A percentile compares a stretch with the other conserved stretches of the same genome.
Conservation (phyloP, 2,329 filamentous ascomycete genomes). For the Gyromitra esculenta region DNA sequence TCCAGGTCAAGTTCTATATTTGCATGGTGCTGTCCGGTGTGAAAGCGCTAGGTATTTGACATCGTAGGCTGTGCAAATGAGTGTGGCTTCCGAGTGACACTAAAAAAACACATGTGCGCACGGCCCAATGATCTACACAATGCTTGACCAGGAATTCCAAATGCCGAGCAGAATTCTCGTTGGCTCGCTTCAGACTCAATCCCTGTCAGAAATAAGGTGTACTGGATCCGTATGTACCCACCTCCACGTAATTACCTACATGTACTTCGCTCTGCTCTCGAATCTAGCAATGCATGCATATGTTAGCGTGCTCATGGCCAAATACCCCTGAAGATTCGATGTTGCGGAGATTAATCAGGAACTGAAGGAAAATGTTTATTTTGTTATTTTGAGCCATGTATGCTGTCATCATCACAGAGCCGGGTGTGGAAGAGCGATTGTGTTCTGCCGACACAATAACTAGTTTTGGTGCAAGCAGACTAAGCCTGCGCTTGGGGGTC, state of each 20-base stretch:
- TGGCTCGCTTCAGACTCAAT: conserved; percentile 20
- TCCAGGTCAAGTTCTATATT: conserved; percentile 20
- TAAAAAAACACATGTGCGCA: conserved; percentile 8
- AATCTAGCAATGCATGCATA: conserved; percentile 10
- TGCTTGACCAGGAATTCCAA: conserved; percentile 33
- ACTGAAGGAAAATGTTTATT: neutral
- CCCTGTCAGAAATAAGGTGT: neutral
- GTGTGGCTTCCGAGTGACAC: conserved; percentile 1
- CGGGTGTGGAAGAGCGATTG: neutral
- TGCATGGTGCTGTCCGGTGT: neutral
- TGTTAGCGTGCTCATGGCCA: conserved; percentile 22
- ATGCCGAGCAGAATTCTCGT: conserved; percentile 17
- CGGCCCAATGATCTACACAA: conserved; percentile 12
- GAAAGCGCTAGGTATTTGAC: neutral
- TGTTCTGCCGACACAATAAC: conserved; percentile 1
- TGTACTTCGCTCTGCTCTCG: neutral
- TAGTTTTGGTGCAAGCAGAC: neutral
- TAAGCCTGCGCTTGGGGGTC: neutral
- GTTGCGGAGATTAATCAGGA: conserved; percentile 3
- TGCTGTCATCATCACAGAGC: conserved; percentile 17
- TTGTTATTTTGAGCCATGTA: conserved; percentile 19
- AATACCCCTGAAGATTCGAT: neutral
- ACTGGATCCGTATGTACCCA: neutral
- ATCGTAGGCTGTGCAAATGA: conserved; percentile 19
- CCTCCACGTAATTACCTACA: neutral